Percentiles rank a stretch among this genome's conserved stretches.
phyloP scores from a whole-genome alignment of 441 rosid genomes.

The Gossypium trilobum region DNA sequence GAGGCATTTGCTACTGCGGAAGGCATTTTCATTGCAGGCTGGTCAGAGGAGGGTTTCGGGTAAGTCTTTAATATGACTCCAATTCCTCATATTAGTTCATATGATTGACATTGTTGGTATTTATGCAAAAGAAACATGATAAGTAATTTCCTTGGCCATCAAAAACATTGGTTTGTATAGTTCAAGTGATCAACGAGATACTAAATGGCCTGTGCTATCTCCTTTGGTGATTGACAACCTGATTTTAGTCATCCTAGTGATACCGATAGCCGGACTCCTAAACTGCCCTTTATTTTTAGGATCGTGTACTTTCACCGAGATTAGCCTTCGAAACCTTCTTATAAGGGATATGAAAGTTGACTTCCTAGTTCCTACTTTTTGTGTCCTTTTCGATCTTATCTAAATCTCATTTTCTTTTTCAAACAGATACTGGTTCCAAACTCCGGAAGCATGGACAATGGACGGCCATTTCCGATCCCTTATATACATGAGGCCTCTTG shows the following conservation, averaged over 20 bases:
- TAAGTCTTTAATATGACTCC: constrained; percentile 25
- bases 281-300: not conserved
- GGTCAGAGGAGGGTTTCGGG: constrained; percentile 98
- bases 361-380: not conserved
- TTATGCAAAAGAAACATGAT: not conserved
- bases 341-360: not conserved
- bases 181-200: not conserved
- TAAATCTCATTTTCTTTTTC: not conserved
- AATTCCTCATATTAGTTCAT: not conserved
- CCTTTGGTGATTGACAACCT: too few species aligned
- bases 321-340: not conserved
- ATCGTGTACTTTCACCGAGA: not conserved
- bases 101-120: not conserved
- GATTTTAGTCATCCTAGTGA: not conserved
- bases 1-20: constrained; percentile 82
- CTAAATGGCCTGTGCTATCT: too few species aligned
- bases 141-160: not conserved
- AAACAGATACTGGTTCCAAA: constrained; percentile 86
- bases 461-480: constrained; percentile 85
- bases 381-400: not conserved
- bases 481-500: constrained; percentile 87
- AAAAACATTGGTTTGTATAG: not conserved
- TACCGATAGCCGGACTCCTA: not conserved
- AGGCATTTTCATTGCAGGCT: constrained; percentile 84
- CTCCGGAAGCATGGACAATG: constrained; percentile 90